Evolutionary conservation across 2,329 filamentous ascomycete species (phyloP), one percentile per base, ranked within the genome.

Genomic region (Nothophoma quercina): DNA sequence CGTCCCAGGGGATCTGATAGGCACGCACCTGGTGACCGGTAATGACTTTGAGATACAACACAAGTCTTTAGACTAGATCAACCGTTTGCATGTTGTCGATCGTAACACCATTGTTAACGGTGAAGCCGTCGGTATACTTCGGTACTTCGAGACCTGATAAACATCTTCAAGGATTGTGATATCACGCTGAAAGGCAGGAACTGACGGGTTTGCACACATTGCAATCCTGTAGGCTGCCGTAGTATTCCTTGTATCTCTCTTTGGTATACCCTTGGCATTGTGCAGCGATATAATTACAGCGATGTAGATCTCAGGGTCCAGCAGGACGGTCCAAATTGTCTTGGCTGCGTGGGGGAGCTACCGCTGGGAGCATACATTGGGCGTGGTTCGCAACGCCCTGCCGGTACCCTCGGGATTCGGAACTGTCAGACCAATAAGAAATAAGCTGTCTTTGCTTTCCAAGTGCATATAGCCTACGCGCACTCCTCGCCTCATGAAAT

Each of bases 381-480:
- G 13, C 32, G 13, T 26, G 19, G 8, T 39, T 9, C 10, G n/a
- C 23, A 36, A 30, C 23, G 34, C 29, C 33, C n/a, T 25, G 22
- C 41, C 48, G 41, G 28, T 45, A 30, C 6, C 41, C 48, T 51
- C 48, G 48, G 34, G 12, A 30, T 25, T 51, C 48, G 33, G 40
- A 15, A 51, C 21, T 40, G 28, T 21, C 16, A 40, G 21, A 21
- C 34, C 48, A 51, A 45, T 45, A 12, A 22, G 6, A 40, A 16
- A 16, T 16, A 13, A 26, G 16, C n/a, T 34, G 10, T 34, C 23
- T 13, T 29, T 46, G 16, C 28, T 32, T 33, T 34, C 22, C 28
- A 5, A 30, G 9, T 19, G 29, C 28, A 51, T 51, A 45, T 35
- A 41, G 48, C 35, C 48, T 45, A 45, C 16, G 16, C 13, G 15